Base-by-base conservation (phyloP, 352 stramenopile genomes). In the Pythium aristosporum region DNA sequence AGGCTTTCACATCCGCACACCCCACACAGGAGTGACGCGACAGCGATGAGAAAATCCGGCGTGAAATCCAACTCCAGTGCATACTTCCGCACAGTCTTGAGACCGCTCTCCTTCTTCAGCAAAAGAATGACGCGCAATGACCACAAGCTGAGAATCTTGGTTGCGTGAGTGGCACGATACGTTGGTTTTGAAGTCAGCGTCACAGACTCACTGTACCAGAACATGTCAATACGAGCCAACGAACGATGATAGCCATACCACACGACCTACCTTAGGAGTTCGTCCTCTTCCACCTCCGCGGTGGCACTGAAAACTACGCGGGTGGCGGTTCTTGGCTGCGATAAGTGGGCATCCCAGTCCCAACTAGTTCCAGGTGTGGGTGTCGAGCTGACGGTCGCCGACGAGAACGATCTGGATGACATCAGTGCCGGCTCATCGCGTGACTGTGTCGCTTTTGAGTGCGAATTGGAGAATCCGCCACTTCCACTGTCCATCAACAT, bases 41-140 rank as follows among this genome's bases (percentile, higher is more conserved):
- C 53, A 11, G 78, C 83, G 12, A 92, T 62, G 50, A 91, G 47
- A 61, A 81, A 92, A 70, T 94, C 85, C 3, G 81, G 81, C 1
- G 77, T 71, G 61, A 92, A 87, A 6, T 78, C 63, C 41, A 90
- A 49, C 23, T 74, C 61, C 3, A 67, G 42, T 0, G 72, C 73
- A 37, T 83, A 72, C 13, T 77, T 79, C 36, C 77, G 74, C 30
- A 94, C 71, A 3, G 72, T 65, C 42, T 87, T 82, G 21, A 91
- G 49, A 11, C 83, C 85, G 25, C 71, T 87, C 25, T 91, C 83
- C 59, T 89, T 90, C 67, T 94, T 94, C 28, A 94, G 65, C 7
- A 92, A 63, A 34, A 94, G 67, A 21, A 94, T 73, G 21, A 92
- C 43, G 11, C 85, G 85, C 32, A 94, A 79, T 44, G 73, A 89